Percentiles rank a stretch among this genome's conserved stretches.
These are phyloP conservation scores for Penicillium sp. DNA, from an alignment of 2,329 filamentous ascomycete genomes.

Conservation along the genomic window DNA sequence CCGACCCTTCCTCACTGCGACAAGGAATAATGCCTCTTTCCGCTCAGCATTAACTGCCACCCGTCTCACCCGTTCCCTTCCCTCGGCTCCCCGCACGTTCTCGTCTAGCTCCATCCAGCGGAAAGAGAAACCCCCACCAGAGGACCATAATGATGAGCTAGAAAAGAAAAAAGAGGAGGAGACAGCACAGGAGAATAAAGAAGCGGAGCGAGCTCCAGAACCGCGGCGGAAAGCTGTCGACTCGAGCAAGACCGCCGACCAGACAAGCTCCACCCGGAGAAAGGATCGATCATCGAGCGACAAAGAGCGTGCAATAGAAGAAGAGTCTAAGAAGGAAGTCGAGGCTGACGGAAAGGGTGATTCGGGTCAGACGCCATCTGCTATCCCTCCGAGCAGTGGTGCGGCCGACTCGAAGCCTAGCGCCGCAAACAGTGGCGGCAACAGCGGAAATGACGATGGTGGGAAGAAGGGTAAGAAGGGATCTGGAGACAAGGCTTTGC, in stretches of 20 bases:
- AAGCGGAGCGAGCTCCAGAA: conserved; percentile 48
- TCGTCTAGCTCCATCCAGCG: conserved; percentile 49
- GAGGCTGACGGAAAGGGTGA: conserved; percentile 49
- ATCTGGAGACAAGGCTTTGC: conserved; percentile 70
- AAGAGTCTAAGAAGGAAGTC: conserved; percentile 44
- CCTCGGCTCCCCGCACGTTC: conserved; percentile 41
- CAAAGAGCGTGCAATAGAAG: conserved; percentile 37
- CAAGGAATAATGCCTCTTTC: conserved; percentile 33
- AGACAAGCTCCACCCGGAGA: conserved; percentile 39
- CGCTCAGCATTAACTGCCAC: conserved; percentile 28
- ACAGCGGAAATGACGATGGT: conserved; percentile 59
- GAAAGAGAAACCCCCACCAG: conserved; percentile 58
- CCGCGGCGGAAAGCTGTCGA: conserved; percentile 44
- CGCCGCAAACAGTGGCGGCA: conserved; percentile 53
- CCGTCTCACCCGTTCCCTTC: conserved; percentile 25
- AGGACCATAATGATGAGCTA: conserved; percentile 35
- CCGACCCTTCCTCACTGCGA: conserved; percentile 32
- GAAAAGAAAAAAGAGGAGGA: conserved; percentile 30
- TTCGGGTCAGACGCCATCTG: conserved; percentile 48
- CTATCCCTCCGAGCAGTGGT: conserved; percentile 40
- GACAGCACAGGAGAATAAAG: conserved; percentile 35
- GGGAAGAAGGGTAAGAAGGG: conserved; percentile 71
- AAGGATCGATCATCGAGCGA: conserved; percentile 40
- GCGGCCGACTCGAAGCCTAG: conserved; percentile 51
- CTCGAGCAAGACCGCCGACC: conserved; percentile 30